phyloP scores from a whole-genome alignment of 257 asterid genomes.

The Ligustrum vulgare region DNA sequence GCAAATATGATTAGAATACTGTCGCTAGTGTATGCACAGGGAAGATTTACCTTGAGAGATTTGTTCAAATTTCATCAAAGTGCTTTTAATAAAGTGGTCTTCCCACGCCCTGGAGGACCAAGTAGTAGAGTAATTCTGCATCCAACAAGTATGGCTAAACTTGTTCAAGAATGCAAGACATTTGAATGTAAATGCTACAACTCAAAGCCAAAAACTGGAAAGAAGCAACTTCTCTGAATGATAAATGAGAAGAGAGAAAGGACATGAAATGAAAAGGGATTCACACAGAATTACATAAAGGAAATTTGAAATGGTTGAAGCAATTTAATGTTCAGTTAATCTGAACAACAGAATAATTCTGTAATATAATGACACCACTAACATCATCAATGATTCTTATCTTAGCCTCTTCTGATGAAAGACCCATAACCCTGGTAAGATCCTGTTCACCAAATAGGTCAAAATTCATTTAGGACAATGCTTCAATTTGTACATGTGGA shows the following conservation, averaged over 20 bases:
- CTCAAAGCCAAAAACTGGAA: neutral
- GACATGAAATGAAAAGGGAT: neutral
- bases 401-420: constrained; percentile 26
- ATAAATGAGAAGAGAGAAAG: neutral
- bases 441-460: constrained; percentile 21
- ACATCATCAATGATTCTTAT: constrained; percentile 36
- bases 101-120: constrained; percentile 45
- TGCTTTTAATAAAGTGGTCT: constrained; percentile 40
- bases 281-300: neutral
- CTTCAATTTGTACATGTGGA: neutral
- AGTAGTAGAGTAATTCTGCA: constrained; percentile 44
- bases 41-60: constrained; percentile 34
- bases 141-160: neutral
- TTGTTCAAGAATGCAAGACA: neutral
- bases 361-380: constrained; percentile 29
- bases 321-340: neutral
- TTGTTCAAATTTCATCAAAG: constrained; percentile 37
- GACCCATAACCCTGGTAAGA: constrained; percentile 24
- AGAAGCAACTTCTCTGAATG: neutral
- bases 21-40: neutral
- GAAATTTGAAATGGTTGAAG: neutral
- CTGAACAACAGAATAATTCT: neutral
- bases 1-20: neutral
- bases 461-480: neutral
- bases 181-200: neutral